Conservation (phyloP, 441 rosid species). For the Gossypium trilobum region DNA sequence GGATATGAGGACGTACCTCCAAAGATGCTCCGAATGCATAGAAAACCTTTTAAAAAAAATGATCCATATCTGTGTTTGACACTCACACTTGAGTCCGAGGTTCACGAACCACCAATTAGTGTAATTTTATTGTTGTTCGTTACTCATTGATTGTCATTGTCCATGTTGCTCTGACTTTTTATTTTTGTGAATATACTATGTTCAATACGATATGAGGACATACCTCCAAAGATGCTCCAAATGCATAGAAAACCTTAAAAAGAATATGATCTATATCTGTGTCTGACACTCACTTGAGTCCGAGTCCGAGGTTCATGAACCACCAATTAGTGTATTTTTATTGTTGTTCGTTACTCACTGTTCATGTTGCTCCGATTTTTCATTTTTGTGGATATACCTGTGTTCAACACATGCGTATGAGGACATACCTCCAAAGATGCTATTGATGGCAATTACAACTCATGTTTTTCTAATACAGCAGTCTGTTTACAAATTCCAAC, state of each 20-base stretch:
- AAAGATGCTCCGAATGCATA: neutral
- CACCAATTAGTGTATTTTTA: too few relatives aligned
- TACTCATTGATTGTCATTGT: neutral
- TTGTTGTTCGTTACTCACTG: too few relatives aligned
- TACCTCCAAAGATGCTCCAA: neutral
- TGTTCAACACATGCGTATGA: too few relatives aligned
- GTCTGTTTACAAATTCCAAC: constrained; percentile 85
- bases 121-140: neutral
- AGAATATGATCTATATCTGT: neutral
- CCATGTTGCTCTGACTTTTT: neutral
- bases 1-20: too few relatives aligned
- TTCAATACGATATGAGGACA: neutral
- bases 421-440: too few relatives aligned
- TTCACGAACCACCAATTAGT: neutral
- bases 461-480: constrained; percentile 34
- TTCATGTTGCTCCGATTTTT: too few relatives aligned
- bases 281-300: neutral
- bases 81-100: too few relatives aligned
- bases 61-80: neutral
- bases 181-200: neutral
- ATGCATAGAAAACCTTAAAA: neutral
- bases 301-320: neutral
- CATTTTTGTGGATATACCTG: too few relatives aligned
- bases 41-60: neutral
- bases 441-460: neutral